These are phyloP conservation scores for Nemania sp. DNA, from an alignment of 2,329 filamentous ascomycete species.

Conservation along the genomic window DNA sequence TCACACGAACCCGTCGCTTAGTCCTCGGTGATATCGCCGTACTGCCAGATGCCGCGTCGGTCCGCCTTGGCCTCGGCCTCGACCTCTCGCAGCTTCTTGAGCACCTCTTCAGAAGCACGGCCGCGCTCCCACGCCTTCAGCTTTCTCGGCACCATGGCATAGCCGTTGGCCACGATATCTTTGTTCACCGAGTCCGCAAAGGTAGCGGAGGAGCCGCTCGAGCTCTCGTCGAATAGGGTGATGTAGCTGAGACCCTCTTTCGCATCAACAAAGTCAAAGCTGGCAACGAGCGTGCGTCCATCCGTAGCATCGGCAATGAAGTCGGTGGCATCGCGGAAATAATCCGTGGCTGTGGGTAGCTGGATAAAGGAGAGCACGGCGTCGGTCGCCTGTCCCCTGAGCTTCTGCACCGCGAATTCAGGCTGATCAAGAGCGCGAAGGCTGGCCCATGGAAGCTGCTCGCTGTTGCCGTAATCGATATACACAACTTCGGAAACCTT, in stretches of 20 bases:
- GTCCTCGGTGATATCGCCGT: conserved; percentile 93
- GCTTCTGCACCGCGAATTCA: conserved; percentile 79
- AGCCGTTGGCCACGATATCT: conserved; percentile 79
- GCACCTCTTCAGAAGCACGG: conserved; percentile 68
- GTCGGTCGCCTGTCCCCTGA: conserved; percentile 86
- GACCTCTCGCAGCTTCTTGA: conserved; percentile 72
- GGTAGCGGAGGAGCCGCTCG: conserved; percentile 53
- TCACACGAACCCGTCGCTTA: conserved; percentile 45
- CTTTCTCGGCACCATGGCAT: conserved; percentile 91
- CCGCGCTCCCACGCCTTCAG: conserved; percentile 87
- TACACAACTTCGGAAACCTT: conserved; percentile 91
- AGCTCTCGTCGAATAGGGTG: conserved; percentile 81
- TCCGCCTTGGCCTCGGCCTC: conserved; percentile 80
- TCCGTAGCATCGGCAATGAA: conserved; percentile 78
- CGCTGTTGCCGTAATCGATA: conserved; percentile 95
- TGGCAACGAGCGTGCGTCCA: conserved; percentile 79
- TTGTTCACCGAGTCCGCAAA: conserved; percentile 84
- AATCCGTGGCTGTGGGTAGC: conserved; percentile 80
- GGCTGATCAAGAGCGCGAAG: conserved; percentile 79
- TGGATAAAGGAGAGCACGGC: conserved; percentile 88
- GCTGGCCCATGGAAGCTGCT: conserved; percentile 81
- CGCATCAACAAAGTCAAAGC: conserved; percentile 80
- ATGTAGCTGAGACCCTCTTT: conserved; percentile 84
- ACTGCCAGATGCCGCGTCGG: conserved; percentile 94
- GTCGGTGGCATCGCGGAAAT: conserved; percentile 77